These are phyloP conservation scores for Babesia bigemina DNA, from an alignment of 169 alveolate genomes.

Conservation along the genomic window DNA sequence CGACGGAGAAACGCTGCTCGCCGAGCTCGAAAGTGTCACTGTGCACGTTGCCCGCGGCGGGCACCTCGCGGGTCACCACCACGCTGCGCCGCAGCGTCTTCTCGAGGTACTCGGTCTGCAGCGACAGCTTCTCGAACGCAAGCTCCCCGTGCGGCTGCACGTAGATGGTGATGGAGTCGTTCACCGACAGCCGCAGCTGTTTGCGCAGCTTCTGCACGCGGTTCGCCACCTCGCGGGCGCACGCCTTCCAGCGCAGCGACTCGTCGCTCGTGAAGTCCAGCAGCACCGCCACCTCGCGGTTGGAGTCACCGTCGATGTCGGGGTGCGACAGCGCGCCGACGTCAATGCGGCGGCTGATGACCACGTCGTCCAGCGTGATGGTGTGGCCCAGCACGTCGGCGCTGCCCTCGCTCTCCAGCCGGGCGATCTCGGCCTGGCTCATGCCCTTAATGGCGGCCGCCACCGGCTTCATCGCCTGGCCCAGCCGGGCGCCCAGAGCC, in stretches of 20 bases:
- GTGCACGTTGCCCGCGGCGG: constrained; percentile 17
- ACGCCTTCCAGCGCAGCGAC: constrained; percentile 45
- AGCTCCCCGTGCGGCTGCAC: constrained; percentile 21
- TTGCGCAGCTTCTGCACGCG: constrained; percentile 67
- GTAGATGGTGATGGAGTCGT: constrained; percentile 56
- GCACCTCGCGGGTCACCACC: constrained; percentile 13
- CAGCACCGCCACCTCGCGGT: constrained; percentile 43
- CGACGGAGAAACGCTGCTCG: constrained; percentile 27
- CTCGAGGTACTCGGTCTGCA: constrained; percentile 34
- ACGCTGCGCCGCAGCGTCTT: constrained; percentile 41
- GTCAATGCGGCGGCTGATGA: constrained; percentile 44
- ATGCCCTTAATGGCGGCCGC: constrained; percentile 39
- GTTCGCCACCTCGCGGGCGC: constrained; percentile 58
- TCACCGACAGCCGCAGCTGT: constrained; percentile 51
- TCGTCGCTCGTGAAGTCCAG: constrained; percentile 67
- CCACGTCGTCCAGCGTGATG: constrained; percentile 62
- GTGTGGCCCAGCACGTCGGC: constrained; percentile 46
- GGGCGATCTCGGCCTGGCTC: constrained; percentile 18
- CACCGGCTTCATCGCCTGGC: constrained; percentile 76
- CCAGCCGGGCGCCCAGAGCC: constrained; percentile 85
- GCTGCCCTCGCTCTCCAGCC: constrained; percentile 7
- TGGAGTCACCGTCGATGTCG: constrained; percentile 62
- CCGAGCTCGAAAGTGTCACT: constrained; percentile 25
- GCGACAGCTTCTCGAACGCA: constrained; percentile 10
- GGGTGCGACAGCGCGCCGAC: constrained; percentile 12